Evolutionary conservation across 108 stramenopile species (phyloP), one percentile per base, ranked within the genome.

Genomic region (Skeletonema marinoi): DNA sequence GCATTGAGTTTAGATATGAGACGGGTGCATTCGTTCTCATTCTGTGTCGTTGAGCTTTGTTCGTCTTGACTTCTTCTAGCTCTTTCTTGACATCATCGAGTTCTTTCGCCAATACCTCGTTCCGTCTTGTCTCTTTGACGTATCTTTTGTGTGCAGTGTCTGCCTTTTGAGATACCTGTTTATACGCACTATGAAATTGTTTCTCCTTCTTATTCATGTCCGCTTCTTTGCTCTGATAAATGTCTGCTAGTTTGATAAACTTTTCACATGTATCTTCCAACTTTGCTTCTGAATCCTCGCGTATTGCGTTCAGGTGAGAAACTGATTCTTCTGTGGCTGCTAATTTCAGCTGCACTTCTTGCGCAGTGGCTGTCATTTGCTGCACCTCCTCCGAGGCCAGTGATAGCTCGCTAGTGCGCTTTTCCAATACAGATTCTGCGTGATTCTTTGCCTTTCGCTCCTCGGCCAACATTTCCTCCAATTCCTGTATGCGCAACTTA

Each of bases 1-100:
- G 65, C 33, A 64, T 41, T 50, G 87, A 87, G 39, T 91, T 91
- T 0, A 91, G 74, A 66, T 91, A 91, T 0, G 87, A 80, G 33
- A 88, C 83, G 4, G 88, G 88, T 1, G 81, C 84, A 66, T 78
- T 86, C 31, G 68, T 82, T 35, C 71, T 46, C 56, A 71, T 70
- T 12, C 81, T 70, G 63, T 82, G 75, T 4, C 72, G 50, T 12
- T 82, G 75, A 17, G 75, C 75, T 32, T 68, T 67, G 65, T 68
- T 68, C 21, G 70, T 71, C 59, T 77, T 72, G 12, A 73, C 41
- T 59, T 68, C 66, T 4, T 68, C 60, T 29, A 82, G 59, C 54
- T 82, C 81, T n/a, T 11, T 16, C 11, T 38, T 72, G 6, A 64
- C 65, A 6, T 65, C 70, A 31, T 76, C 75, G 21, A 75, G 67